Evolutionary conservation across 768 basidiomycete species (phyloP).

Genomic region (Calocybe indica): DNA sequence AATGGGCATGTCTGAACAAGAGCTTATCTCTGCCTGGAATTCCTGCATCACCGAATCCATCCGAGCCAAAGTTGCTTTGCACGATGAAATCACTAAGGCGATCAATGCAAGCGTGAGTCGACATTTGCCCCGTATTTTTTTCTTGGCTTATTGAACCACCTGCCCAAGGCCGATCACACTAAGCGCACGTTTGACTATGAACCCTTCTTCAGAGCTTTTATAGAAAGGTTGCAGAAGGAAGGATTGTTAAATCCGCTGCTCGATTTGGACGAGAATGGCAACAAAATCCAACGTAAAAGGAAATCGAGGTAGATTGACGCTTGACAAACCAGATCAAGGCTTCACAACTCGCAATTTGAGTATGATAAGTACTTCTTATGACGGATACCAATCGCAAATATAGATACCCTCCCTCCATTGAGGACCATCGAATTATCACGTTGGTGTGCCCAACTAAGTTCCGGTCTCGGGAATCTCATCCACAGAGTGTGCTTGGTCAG

Average conservation of each 20-base stretch:
- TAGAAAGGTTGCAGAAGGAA: slow-evolving; percentile 36
- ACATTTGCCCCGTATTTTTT: neutral
- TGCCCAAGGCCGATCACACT: slow-evolving; percentile 44
- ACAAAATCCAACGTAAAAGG: slow-evolving; percentile 14
- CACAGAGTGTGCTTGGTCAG: too few relatives aligned
- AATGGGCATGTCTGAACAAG: slow-evolving; percentile 32
- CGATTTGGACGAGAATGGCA: slow-evolving; percentile 27
- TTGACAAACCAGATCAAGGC: too few relatives aligned
- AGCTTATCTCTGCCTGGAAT: slow-evolving; percentile 40
- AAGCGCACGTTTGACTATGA: slow-evolving; percentile 61
- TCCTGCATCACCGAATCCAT: slow-evolving; percentile 35
- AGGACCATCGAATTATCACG: too few relatives aligned
- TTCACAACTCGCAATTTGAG: too few relatives aligned
- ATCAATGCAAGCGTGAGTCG: slow-evolving; percentile 37
- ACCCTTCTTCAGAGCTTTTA: slow-evolving; percentile 47
- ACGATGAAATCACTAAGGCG: slow-evolving; percentile 45
- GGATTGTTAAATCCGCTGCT: slow-evolving; percentile 41
- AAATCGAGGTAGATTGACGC: neutral
- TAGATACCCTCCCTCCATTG: too few relatives aligned
- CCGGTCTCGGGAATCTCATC: too few relatives aligned
- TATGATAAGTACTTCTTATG: too few relatives aligned
- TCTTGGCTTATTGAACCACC: neutral
- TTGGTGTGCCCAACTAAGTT: too few relatives aligned
- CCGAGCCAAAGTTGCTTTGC: slow-evolving; percentile 32
- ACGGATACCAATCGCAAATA: too few relatives aligned